Conservation (phyloP, 2,329 filamentous ascomycete genomes). For the Xylaria multiplex region DNA sequence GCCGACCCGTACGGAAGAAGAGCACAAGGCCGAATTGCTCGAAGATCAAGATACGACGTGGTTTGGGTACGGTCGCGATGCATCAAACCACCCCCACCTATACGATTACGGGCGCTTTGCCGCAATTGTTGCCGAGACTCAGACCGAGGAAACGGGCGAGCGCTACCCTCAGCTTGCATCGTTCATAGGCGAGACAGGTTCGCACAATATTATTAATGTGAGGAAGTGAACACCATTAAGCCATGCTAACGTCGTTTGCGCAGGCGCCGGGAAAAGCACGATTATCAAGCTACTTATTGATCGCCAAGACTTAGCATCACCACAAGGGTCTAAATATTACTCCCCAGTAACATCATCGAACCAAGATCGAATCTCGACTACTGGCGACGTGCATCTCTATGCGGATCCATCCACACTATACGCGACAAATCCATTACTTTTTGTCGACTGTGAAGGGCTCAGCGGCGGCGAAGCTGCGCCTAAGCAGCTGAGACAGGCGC, state of each 20-base stretch:
- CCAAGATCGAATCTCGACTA: slow-evolving; percentile 56
- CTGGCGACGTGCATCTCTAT: slow-evolving; percentile 63
- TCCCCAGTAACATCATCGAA: slow-evolving; percentile 58
- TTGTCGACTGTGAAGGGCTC: slow-evolving; percentile 64
- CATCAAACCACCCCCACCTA: slow-evolving; percentile 44
- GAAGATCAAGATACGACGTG: slow-evolving; percentile 50
- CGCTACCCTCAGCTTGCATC: slow-evolving; percentile 54
- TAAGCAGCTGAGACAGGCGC: slow-evolving; percentile 45
- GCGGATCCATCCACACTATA: slow-evolving; percentile 56
- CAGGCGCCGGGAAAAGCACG: slow-evolving; percentile 60
- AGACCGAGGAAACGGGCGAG: slow-evolving; percentile 43
- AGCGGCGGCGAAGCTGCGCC: slow-evolving; percentile 57
- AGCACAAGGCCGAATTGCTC: slow-evolving; percentile 48
- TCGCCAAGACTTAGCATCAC: slow-evolving; percentile 43
- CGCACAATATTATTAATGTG: slow-evolving; percentile 2
- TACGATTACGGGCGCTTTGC: slow-evolving; percentile 55
- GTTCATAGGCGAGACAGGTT: slow-evolving; percentile 56
- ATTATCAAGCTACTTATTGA: slow-evolving; percentile 61
- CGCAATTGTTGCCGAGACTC: slow-evolving; percentile 52
- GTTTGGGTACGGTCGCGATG: slow-evolving; percentile 50
- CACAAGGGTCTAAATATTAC: slow-evolving; percentile 49
- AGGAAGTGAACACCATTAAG: background rate
- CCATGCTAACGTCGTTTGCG: slow-evolving; percentile 11
- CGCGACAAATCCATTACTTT: slow-evolving; percentile 55
- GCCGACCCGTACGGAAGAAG: slow-evolving; percentile 46